phyloP scores from a whole-genome alignment of 2,329 filamentous ascomycete species.

The Verticillium nonalfalfae region DNA sequence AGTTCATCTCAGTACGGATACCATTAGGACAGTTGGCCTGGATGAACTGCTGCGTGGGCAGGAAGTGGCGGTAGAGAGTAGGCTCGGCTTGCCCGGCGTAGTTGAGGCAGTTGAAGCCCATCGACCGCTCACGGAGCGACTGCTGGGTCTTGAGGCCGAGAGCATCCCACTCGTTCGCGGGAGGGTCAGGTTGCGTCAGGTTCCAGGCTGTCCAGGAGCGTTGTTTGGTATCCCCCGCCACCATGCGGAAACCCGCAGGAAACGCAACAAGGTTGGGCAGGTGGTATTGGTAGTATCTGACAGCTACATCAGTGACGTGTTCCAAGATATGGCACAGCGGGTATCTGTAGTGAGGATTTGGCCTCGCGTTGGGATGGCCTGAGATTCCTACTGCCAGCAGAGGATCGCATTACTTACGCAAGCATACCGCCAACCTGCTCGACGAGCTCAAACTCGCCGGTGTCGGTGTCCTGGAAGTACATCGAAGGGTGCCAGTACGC shows the following conservation, averaged over 20 bases:
- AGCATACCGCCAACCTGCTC: conserved; percentile 76
- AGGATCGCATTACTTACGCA: conserved; percentile 51
- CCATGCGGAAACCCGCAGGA: conserved; percentile 72
- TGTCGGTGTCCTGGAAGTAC: conserved; percentile 64
- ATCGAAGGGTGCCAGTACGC: conserved; percentile 78
- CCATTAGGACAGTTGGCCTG: conserved; percentile 80
- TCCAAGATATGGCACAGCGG: background rate
- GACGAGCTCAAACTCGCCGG: conserved; percentile 63
- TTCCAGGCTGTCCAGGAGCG: conserved; percentile 66
- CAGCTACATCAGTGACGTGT: background rate
- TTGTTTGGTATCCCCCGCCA: conserved; percentile 64
- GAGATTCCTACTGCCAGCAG: background rate
- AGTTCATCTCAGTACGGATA: conserved; percentile 76
- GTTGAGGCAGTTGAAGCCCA: conserved; percentile 95
- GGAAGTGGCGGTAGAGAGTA: conserved; percentile 72
- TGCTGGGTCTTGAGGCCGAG: conserved; percentile 59
- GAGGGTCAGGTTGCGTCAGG: conserved; percentile 55
- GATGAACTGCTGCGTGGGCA: conserved; percentile 74
- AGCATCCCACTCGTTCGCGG: conserved; percentile 63
- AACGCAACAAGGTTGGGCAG: conserved; percentile 63
- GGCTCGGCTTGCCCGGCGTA: conserved; percentile 61
- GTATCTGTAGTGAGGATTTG: background rate
- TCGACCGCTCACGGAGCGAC: conserved; percentile 68
- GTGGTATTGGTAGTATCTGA: conserved; percentile 78
- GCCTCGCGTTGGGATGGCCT: background rate